A percentile compares a stretch with the other conserved stretches of the same genome.
Conservation (phyloP, 345 rosid species). For the Lumnitzera littorea region DNA sequence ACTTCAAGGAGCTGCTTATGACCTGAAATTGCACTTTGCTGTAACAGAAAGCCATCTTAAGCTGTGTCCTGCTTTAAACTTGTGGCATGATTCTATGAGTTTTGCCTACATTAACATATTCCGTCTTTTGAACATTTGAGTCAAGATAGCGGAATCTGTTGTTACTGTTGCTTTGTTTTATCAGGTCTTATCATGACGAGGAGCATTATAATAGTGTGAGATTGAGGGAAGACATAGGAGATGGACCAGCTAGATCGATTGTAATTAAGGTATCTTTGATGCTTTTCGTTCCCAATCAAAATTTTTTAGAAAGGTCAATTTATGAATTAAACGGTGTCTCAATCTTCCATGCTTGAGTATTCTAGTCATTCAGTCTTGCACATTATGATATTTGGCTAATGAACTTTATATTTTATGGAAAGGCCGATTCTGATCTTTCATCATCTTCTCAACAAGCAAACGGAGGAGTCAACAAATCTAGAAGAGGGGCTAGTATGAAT, state of each 20-base stretch:
- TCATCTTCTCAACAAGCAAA: constrained; percentile 58
- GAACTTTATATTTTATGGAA: constrained; percentile 29
- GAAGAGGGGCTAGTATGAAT: constrained; percentile 24
- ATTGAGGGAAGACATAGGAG: constrained; percentile 58
- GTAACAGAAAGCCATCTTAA: too few species aligned
- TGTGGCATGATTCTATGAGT: too few species aligned
- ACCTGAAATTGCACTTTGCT: too few species aligned
- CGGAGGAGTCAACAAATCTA: constrained; percentile 38
- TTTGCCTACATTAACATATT: too few species aligned
- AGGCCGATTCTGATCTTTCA: constrained; percentile 91
- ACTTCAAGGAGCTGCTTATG: too few species aligned
- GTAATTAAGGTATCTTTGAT: constrained; percentile 50
- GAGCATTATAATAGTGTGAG: constrained; percentile 92
- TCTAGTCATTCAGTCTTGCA: background rate
- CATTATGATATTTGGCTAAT: background rate
- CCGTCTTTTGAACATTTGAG: too few species aligned
- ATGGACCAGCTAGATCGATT: constrained; percentile 68
- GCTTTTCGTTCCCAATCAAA: background rate
- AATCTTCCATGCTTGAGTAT: too few species aligned
- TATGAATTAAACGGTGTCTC: too few species aligned
- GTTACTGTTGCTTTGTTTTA: constrained; percentile 5
- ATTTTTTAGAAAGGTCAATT: too few species aligned
- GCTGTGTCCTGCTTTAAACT: too few species aligned
- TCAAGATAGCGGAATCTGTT: too few species aligned
- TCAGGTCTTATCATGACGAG: constrained; percentile 90